Evolutionary conservation across 805 yeast species (phyloP).

Genomic region (Kodamaea hsintzibuensis): DNA sequence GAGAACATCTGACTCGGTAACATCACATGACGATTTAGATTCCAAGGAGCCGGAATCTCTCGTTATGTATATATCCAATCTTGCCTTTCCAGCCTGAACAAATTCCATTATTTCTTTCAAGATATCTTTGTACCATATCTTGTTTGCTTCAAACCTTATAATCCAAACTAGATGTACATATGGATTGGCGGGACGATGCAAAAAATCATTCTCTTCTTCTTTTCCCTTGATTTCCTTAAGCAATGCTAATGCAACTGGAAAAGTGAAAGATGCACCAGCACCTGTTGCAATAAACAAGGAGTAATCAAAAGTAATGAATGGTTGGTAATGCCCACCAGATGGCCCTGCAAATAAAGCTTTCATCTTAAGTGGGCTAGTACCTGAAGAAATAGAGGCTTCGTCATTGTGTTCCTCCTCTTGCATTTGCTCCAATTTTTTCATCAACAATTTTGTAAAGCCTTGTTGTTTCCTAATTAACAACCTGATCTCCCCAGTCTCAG

Average conservation of each 20-base stretch:
- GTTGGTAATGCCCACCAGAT: slow-evolving; percentile 44
- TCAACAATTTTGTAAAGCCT: slow-evolving; percentile 45
- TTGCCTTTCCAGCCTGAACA: slow-evolving; percentile 21
- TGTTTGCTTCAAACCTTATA: slow-evolving; percentile 23
- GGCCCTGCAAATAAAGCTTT: slow-evolving; percentile 48
- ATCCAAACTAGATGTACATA: slow-evolving; percentile 36
- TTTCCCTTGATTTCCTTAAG: slow-evolving; percentile 28
- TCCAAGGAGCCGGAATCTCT: slow-evolving; percentile 13
- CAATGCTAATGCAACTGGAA: slow-evolving; percentile 47
- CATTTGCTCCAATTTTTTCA: slow-evolving; percentile 25
- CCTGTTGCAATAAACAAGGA: slow-evolving; percentile 43
- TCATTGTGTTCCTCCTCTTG: slow-evolving; percentile 16
- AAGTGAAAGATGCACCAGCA: slow-evolving; percentile 47
- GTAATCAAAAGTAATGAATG: slow-evolving; percentile 43
- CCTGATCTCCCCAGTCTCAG: slow-evolving; percentile 39
- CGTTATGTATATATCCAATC: slow-evolving; percentile 31
- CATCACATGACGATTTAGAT: not conserved
- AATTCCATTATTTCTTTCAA: slow-evolving; percentile 30
- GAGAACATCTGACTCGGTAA: not conserved
- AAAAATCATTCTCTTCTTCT: slow-evolving; percentile 29
- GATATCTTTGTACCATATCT: slow-evolving; percentile 39
- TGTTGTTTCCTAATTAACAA: slow-evolving; percentile 40
- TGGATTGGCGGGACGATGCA: slow-evolving; percentile 31
- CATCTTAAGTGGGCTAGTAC: slow-evolving; percentile 17
- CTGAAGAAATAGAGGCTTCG: not conserved